Evolutionary conservation across 345 rosid species (phyloP).

Genomic region (Pistacia integerrima): DNA sequence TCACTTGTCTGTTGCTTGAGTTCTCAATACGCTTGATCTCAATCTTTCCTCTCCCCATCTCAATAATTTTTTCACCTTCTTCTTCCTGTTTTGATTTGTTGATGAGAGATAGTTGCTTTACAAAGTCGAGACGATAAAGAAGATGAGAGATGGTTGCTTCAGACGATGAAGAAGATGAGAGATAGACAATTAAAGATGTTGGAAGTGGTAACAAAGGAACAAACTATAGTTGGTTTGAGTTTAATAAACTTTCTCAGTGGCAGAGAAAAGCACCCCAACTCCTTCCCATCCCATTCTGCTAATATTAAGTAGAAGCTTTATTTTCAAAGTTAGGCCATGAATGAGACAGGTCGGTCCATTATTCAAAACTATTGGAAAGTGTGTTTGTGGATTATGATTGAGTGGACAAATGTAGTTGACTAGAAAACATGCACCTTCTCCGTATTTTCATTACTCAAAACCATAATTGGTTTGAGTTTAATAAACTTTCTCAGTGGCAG

Average conservation of each 20-base stretch:
- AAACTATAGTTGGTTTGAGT: slow-evolving; percentile 50
- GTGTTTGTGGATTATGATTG: neutral
- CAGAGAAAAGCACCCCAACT: no score
- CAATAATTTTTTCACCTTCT: neutral
- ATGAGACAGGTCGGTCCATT: slow-evolving; percentile 14
- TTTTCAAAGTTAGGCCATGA: slow-evolving; percentile 28
- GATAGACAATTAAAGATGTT: slow-evolving; percentile 15
- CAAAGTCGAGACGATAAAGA: slow-evolving; percentile 21
- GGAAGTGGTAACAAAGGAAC: slow-evolving; percentile 23
- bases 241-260: slow-evolving; percentile 50
- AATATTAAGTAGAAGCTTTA: no score
- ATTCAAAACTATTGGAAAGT: neutral
- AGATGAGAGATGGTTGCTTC: slow-evolving; percentile 2
- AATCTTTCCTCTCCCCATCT: slow-evolving; percentile 83
- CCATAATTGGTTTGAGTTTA: no score
- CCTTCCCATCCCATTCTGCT: no score
- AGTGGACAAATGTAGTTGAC: slow-evolving; percentile 1
- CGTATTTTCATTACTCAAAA: neutral
- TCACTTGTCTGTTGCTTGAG: slow-evolving; percentile 72
- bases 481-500: no score
- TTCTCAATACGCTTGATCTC: slow-evolving; percentile 88
- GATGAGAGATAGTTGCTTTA: no score
- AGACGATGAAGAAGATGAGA: slow-evolving; percentile 17
- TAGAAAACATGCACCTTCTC: neutral
- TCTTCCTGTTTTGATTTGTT: neutral